Conservation (phyloP, 176 grass and related monocot genomes). For the Dactylis glomerata region DNA sequence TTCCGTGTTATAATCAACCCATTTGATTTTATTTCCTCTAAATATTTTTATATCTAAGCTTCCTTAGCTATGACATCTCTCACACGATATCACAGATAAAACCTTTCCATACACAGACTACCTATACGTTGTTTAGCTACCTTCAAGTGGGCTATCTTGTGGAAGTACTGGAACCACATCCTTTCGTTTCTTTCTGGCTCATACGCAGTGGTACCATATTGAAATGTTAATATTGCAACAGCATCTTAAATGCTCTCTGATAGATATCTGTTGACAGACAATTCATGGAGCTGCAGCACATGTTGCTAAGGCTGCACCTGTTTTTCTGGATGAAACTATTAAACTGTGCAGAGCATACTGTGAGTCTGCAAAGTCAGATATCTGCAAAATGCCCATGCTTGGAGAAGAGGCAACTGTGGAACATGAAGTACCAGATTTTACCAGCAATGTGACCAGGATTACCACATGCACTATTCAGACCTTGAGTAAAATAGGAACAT, state of each 20-base stretch:
- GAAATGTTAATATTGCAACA: slow-evolving; percentile 19
- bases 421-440: slow-evolving; percentile 34
- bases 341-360: slow-evolving; percentile 70
- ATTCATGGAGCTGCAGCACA: slow-evolving; percentile 48
- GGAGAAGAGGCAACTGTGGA: slow-evolving; percentile 28
- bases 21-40: slow-evolving; percentile 8
- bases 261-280: slow-evolving; percentile 54
- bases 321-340: slow-evolving; percentile 69
- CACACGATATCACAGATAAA: not conserved
- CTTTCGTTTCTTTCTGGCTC: slow-evolving; percentile 2
- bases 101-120: not conserved
- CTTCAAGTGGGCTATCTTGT: not conserved
- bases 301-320: slow-evolving; percentile 57
- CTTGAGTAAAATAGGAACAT: slow-evolving; percentile 70
- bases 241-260: slow-evolving; percentile 29
- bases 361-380: slow-evolving; percentile 44
- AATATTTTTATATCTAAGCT: not conserved
- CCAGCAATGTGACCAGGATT: slow-evolving; percentile 37
- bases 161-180: slow-evolving; percentile 2
- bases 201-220: slow-evolving; percentile 5
- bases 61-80: not conserved
- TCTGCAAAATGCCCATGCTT: slow-evolving; percentile 19
- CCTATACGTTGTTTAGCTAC: slow-evolving; percentile 1
- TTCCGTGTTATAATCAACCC: not conserved
- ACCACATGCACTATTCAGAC: slow-evolving; percentile 54